Conservation (phyloP, 768 basidiomycete genomes). For the Obba rivulosa region DNA sequence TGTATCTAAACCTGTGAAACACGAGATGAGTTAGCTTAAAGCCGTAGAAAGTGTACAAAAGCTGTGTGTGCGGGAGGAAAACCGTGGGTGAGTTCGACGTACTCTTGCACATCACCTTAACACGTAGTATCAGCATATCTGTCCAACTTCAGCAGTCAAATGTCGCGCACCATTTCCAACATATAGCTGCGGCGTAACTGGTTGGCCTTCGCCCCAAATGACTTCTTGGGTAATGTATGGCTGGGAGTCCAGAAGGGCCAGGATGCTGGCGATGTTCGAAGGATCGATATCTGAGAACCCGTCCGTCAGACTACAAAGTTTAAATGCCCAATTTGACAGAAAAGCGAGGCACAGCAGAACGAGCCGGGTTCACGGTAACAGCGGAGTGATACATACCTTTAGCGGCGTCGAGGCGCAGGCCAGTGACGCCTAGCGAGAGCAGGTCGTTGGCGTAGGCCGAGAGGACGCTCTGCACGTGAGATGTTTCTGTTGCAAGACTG, state of each 20-base stretch:
- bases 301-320: too few species aligned
- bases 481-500: conserved; percentile 59
- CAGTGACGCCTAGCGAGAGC: conserved; percentile 56
- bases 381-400: conserved; percentile 40
- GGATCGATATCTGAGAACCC: conserved; percentile 48
- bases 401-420: conserved; percentile 57
- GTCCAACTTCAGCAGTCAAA: background rate
- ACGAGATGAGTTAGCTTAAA: background rate
- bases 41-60: too few species aligned
- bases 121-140: background rate
- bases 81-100: conserved; percentile 1
- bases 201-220: conserved; percentile 43
- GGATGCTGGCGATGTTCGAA: conserved; percentile 49
- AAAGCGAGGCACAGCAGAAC: too few species aligned
- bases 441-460: conserved; percentile 58
- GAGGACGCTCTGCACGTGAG: conserved; percentile 49
- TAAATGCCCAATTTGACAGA: too few species aligned
- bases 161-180: conserved; percentile 36
- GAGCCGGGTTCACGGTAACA: too few species aligned
- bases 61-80: background rate
- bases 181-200: conserved; percentile 53
- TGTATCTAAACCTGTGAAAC: conserved; percentile 48
- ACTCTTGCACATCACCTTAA: conserved; percentile 62
- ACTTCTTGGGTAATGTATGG: conserved; percentile 64
- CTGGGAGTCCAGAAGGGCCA: conserved; percentile 31